Percentiles rank a stretch among this genome's conserved stretches.
phyloP scores from a whole-genome alignment of 225 moss, liverwort and hornwort species.

The Neckera pumila region DNA sequence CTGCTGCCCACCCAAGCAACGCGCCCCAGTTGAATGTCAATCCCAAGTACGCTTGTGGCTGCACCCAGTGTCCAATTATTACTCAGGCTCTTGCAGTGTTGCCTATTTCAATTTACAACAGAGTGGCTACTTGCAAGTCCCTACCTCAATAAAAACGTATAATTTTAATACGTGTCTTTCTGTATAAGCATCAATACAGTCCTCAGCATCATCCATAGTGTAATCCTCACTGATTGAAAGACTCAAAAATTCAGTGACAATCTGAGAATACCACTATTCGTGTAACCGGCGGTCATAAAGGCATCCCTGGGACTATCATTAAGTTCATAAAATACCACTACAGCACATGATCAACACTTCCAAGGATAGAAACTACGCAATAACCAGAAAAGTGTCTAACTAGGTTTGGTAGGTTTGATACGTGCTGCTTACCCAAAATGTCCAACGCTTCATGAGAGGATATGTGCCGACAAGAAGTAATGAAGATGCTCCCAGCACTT shows the following conservation, averaged over 20 bases:
- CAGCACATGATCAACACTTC: background rate
- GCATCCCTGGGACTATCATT: background rate
- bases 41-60: slow-evolving; percentile 99
- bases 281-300: background rate
- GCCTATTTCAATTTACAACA: background rate
- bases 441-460: slow-evolving; percentile 97
- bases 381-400: background rate
- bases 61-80: slow-evolving; percentile 15
- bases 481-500: slow-evolving; percentile 81
- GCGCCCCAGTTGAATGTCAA: slow-evolving; percentile 99
- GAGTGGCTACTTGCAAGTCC: background rate
- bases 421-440: slow-evolving; percentile 69
- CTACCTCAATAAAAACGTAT: background rate
- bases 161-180: background rate
- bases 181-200: background rate
- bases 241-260: background rate
- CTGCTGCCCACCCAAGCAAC: slow-evolving; percentile 96
- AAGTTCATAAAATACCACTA: background rate
- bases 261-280: background rate
- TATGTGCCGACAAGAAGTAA: slow-evolving; percentile 91
- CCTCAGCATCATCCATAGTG: background rate
- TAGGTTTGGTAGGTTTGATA: background rate
- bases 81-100: background rate
- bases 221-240: background rate
- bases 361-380: background rate